Evolutionary conservation across 1,284 basidiomycete species (phyloP).

Genomic region (Pholiota adiposa): DNA sequence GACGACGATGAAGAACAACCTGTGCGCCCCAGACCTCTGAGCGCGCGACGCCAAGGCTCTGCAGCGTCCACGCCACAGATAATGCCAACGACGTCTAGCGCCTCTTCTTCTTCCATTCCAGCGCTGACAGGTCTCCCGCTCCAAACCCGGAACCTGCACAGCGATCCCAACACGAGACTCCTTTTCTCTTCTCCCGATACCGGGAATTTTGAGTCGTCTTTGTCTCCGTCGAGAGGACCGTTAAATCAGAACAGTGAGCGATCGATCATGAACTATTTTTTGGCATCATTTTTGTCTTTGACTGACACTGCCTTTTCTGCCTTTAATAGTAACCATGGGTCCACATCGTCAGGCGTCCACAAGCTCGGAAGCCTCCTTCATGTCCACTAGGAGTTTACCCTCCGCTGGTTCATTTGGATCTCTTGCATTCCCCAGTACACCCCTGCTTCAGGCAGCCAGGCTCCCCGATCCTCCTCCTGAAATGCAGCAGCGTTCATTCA

Average conservation of each 20-base stretch:
- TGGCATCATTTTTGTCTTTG: background rate
- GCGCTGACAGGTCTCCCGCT: background rate
- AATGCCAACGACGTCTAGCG: background rate
- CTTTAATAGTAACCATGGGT: slow-evolving; percentile 2
- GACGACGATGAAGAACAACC: background rate
- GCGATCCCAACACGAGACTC: background rate
- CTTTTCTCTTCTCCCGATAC: background rate
- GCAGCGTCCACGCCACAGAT: background rate
- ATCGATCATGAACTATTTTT: background rate
- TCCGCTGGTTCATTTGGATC: background rate
- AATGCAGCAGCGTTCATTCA: background rate
- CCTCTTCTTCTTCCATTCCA: background rate
- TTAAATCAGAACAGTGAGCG: slow-evolving; percentile 4
- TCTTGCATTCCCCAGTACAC: background rate
- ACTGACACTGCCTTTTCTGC: background rate
- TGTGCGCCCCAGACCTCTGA: background rate
- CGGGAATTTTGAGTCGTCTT: background rate
- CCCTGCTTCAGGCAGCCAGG: background rate
- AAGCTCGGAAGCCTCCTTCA: background rate
- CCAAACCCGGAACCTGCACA: background rate
- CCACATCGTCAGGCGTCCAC: background rate
- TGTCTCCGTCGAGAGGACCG: background rate
- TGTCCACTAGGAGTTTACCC: background rate
- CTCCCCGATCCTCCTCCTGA: background rate
- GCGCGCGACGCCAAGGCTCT: background rate